Conservation (phyloP, 73 alveolate genomes). For the Blepharisma stoltei region DNA sequence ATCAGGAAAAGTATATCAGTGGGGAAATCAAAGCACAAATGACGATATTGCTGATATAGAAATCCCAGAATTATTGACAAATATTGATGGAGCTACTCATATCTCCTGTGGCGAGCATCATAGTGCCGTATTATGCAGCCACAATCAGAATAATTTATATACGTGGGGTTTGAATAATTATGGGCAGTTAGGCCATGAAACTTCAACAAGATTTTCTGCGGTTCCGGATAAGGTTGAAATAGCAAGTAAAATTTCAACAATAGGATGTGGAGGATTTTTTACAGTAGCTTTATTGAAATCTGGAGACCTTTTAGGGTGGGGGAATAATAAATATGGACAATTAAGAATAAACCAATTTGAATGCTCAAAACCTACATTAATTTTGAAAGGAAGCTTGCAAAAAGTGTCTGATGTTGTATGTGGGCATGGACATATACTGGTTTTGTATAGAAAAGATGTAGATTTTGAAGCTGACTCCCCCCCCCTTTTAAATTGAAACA, state of each 20-base stretch:
- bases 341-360: constrained; percentile 43
- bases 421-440: background rate
- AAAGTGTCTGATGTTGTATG: background rate
- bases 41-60: constrained; percentile 78
- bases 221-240: constrained; percentile 70
- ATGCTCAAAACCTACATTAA: background rate
- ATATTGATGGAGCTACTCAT: constrained; percentile 56
- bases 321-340: constrained; percentile 89
- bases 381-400: background rate
- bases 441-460: background rate
- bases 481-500: too few relatives aligned
- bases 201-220: constrained; percentile 72
- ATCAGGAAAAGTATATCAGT: constrained; percentile 82
- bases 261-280: constrained; percentile 97
- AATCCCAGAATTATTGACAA: constrained; percentile 68
- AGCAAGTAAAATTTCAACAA: constrained; percentile 40
- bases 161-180: constrained; percentile 92
- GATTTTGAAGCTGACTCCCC: too few relatives aligned
- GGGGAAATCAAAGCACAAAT: constrained; percentile 93
- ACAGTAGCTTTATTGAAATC: constrained; percentile 74
- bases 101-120: constrained; percentile 96
- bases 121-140: constrained; percentile 78
- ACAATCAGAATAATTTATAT: constrained; percentile 79
- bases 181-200: constrained; percentile 92
- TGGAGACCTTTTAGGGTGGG: constrained; percentile 84